Evolutionary conservation across 192 early-diverging fungal species (phyloP).

Genomic region (Coemansia biformis): DNA sequence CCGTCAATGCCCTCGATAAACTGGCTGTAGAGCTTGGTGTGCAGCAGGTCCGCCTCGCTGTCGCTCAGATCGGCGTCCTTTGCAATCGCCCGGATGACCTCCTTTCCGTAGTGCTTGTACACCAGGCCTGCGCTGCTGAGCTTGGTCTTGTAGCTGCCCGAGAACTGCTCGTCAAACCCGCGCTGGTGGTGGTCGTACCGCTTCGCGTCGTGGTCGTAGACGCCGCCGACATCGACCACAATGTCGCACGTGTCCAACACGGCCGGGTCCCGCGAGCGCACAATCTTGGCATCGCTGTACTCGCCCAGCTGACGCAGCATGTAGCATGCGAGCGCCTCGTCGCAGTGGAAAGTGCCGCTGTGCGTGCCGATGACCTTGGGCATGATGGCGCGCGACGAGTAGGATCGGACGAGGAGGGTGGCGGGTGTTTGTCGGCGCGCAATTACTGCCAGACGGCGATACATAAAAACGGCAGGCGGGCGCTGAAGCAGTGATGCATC

Average conservation of each 20-base stretch:
- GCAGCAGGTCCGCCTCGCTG: conserved; percentile 60
- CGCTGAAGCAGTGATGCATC: too few relatives aligned
- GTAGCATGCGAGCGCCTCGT: conserved; percentile 86
- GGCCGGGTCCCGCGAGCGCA: conserved; percentile 80
- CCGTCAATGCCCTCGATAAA: conserved; percentile 78
- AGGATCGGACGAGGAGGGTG: too few relatives aligned
- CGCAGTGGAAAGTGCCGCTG: conserved; percentile 80
- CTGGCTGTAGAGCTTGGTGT: conserved; percentile 78
- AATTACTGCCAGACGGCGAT: too few relatives aligned
- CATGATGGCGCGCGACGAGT: conserved; percentile 16
- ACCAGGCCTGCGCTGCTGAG: conserved; percentile 92
- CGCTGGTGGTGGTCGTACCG: conserved; percentile 94
- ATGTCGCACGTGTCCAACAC: conserved; percentile 73
- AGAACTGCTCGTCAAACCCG: conserved; percentile 86
- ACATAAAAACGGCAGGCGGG: too few relatives aligned
- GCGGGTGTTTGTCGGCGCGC: too few relatives aligned
- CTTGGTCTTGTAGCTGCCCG: conserved; percentile 68
- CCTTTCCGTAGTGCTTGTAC: conserved; percentile 94
- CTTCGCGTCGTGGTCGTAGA: conserved; percentile 69
- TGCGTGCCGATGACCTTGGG: conserved; percentile 74
- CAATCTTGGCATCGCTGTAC: conserved; percentile 62
- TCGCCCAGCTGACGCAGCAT: conserved; percentile 66
- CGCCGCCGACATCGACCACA: conserved; percentile 93
- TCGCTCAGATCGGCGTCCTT: conserved; percentile 38
- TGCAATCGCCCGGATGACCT: conserved; percentile 58